phyloP scores from a whole-genome alignment of 495 filamentous ascomycete genomes.

The Chlorociboria aeruginascens region DNA sequence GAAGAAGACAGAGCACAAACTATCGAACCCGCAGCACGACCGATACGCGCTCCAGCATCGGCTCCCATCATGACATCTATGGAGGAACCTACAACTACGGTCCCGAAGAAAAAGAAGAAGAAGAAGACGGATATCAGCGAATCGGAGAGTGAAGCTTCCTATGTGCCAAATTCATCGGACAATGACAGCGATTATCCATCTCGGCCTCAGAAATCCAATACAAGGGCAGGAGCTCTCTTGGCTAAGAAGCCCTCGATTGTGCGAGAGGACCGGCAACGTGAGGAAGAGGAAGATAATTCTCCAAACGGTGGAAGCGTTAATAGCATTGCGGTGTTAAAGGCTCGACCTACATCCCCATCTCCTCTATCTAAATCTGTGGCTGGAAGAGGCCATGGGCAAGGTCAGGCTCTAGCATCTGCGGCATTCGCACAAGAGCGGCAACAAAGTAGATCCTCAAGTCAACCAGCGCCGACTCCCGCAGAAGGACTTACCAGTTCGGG shows the following conservation, averaged over 20 bases:
- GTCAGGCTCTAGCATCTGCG: conserved; percentile 19
- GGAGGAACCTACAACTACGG: neutral
- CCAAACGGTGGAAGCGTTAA: neutral
- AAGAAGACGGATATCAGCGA: conserved; percentile 12
- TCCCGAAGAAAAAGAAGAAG: conserved; percentile 8
- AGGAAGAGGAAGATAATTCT: conserved; percentile 22
- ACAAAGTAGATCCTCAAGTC: conserved; percentile 18
- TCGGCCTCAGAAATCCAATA: conserved; percentile 2
- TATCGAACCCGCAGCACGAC: neutral
- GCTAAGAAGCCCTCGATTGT: conserved; percentile 50
- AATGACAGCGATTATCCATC: conserved; percentile 17
- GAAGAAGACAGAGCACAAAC: neutral
- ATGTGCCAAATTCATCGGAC: conserved; percentile 15
- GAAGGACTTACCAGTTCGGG: neutral
- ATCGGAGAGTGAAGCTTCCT: conserved; percentile 14
- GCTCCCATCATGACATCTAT: neutral
- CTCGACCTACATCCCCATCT: conserved; percentile 10
- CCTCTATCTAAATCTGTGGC: conserved; percentile 11
- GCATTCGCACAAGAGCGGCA: conserved; percentile 29
- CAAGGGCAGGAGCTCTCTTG: conserved; percentile 9
- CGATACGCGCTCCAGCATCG: neutral
- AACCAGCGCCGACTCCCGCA: conserved; percentile 6
- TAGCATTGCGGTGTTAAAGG: neutral
- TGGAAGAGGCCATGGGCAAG: conserved; percentile 13
- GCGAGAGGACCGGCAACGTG: conserved; percentile 45